Evolutionary conservation across 345 rosid genomes (phyloP).

Genomic region (Erysimum cheiranthoides): DNA sequence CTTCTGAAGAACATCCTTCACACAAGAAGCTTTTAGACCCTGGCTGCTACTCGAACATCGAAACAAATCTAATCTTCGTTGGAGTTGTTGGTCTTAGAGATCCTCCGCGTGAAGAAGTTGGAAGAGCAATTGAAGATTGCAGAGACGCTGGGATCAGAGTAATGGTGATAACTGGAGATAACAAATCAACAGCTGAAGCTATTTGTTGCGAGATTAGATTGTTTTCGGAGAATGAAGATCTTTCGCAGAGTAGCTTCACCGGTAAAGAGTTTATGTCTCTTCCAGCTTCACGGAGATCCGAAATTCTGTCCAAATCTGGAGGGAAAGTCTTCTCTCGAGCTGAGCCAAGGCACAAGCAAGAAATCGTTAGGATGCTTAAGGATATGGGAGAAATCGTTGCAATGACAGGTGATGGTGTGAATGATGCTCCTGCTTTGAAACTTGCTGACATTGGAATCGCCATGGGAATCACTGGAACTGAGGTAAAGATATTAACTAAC

Average conservation of each 20-base stretch:
- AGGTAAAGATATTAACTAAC: constrained; percentile 54
- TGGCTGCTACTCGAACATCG: constrained; percentile 67
- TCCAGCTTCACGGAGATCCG: constrained; percentile 53
- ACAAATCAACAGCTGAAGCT: constrained; percentile 95
- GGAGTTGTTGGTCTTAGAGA: constrained; percentile 91
- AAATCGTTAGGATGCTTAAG: constrained; percentile 81
- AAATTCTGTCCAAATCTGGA: constrained; percentile 69
- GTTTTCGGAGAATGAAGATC: constrained; percentile 63
- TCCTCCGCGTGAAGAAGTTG: constrained; percentile 92
- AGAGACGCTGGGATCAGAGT: constrained; percentile 85
- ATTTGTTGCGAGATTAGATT: constrained; percentile 75
- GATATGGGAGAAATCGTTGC: constrained; percentile 95
- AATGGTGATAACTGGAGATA: constrained; percentile 95
- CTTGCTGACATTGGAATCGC: constrained; percentile 94
- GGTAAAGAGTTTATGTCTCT: constrained; percentile 83
- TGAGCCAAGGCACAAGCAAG: constrained; percentile 94
- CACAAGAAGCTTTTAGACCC: constrained; percentile 93
- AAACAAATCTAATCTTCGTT: constrained; percentile 71
- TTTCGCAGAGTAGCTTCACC: constrained; percentile 66
- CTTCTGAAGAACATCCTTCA: constrained; percentile 73
- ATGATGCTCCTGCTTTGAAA: constrained; percentile 97
- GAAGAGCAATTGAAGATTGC: constrained; percentile 79
- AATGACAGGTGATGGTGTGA: constrained; percentile 98
- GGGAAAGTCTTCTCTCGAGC: constrained; percentile 91
- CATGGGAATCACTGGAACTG: constrained; percentile 98